Base-by-base conservation (phyloP, 1,284 basidiomycete species). In the Leccinum solheimii region DNA sequence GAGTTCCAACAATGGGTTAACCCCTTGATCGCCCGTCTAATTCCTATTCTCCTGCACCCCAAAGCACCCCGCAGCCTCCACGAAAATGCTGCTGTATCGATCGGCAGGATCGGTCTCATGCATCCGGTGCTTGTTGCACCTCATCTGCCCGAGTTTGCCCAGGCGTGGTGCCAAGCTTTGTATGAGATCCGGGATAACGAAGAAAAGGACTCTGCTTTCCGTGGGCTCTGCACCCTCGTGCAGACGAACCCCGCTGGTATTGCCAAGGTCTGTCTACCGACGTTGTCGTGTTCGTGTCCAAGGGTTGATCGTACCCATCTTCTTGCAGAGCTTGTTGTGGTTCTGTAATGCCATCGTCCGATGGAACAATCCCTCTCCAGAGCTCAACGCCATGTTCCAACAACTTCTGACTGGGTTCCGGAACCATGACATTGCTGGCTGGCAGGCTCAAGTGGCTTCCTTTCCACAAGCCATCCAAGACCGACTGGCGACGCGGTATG, bases 101-200 rank as follows among this genome's bases (percentile, higher is more conserved):
- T 99, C 69, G 97, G 97, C 27, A 86, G 97, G 34, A 89, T 99
- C 59, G 96, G 97, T 11, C 81, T 99, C 56, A 95, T 97, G 78
- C 95, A 95, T 72, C 95, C 97, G 0, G 76, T 80, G 23, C 77
- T 94, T 26, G 94, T 99, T 45, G 95, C 97, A 14, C 95, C 95
- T 32, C 91, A 96, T 70, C 81, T 98, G 50, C 85, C 88, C 6
- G 89, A 93, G 66, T 99, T 97, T 76, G 94, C 95, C 9, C 92
- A 95, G 75, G 88, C 91, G 10, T 99, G 97, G 97, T 98, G 97
- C 77, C 92, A 95, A 69, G 95, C 97, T 8, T 79, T 99, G 61
- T 96, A 96, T 78, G 97, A 99, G 76, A 99, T 99, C 76, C 92
- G 97, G 69, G 97, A 99, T 75, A 99, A 99, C 72, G 97, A 99